Conservation (phyloP, 371 early-diverging fungal species). For the Thermomucor indicae-seudaticae region DNA sequence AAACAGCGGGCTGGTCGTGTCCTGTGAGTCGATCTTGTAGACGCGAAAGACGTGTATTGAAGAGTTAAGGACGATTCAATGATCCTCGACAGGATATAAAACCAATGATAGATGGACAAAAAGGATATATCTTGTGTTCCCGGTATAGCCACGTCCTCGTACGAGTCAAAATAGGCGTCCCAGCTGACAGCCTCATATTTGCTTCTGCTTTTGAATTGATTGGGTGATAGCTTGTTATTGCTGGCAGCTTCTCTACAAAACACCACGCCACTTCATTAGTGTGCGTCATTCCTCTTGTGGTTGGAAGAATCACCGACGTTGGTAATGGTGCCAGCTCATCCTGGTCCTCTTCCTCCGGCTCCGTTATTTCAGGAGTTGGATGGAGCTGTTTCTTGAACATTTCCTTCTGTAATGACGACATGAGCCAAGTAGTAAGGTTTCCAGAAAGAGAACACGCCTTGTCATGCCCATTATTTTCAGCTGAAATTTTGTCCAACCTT, state of each 20-base stretch:
- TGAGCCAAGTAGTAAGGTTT: too few species aligned
- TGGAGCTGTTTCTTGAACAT: conserved; percentile 25
- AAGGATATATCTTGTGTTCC: conserved; percentile 32
- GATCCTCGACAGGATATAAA: background rate
- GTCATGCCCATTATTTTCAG: too few species aligned
- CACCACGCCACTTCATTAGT: background rate
- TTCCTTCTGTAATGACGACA: conserved; percentile 43
- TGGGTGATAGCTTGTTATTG: background rate
- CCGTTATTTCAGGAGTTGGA: conserved; percentile 13
- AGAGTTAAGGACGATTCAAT: conserved; percentile 7
- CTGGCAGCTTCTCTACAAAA: background rate
- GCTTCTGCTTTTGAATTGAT: conserved; percentile 3
- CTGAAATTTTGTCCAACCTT: too few species aligned
- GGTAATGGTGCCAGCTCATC: background rate
- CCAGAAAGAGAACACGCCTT: too few species aligned
- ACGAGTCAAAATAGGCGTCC: conserved; percentile 35
- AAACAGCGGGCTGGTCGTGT: conserved; percentile 58
- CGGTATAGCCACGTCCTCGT: conserved; percentile 19
- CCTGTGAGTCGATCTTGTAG: conserved; percentile 19
- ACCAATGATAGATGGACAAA: conserved; percentile 4
- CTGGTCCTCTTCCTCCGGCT: conserved; percentile 11
- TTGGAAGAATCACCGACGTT: background rate
- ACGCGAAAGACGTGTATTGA: conserved; percentile 27
- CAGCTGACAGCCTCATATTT: conserved; percentile 26
- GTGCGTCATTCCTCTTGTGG: background rate